Conservation (phyloP, 83 land plant genomes). For the Picea abies region DNA sequence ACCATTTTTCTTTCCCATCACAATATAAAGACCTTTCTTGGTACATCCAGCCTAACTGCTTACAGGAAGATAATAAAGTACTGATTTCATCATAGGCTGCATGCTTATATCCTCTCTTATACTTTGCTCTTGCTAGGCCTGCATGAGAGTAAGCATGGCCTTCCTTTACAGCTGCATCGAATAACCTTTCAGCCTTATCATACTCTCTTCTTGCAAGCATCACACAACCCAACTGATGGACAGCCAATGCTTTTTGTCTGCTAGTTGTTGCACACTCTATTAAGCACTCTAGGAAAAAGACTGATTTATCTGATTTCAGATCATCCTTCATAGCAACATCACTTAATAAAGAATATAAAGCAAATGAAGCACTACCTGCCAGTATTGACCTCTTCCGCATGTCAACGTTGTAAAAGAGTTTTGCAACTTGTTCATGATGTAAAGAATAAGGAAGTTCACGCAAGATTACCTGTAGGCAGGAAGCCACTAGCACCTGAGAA, state of each 20-base stretch:
- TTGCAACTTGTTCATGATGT: constrained; percentile 56
- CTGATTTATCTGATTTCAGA: constrained; percentile 57
- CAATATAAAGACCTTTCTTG: constrained; percentile 85
- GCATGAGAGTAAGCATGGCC: constrained; percentile 83
- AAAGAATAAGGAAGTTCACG: constrained; percentile 78
- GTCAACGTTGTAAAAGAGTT: constrained; percentile 43
- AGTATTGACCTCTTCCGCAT: constrained; percentile 49
- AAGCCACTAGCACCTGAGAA: constrained; percentile 69
- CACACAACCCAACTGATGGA: constrained; percentile 88
- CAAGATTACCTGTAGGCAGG: constrained; percentile 81
- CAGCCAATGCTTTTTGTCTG: constrained; percentile 70
- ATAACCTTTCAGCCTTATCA: constrained; percentile 12
- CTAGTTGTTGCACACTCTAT: constrained; percentile 50
- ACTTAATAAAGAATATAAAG: constrained; percentile 75
- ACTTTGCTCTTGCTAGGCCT: constrained; percentile 33
- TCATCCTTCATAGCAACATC: constrained; percentile 73
- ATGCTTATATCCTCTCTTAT: too few relatives aligned
- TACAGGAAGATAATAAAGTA: constrained; percentile 56
- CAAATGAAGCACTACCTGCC: constrained; percentile 79
- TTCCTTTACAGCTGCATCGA: constrained; percentile 67
- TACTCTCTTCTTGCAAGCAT: constrained; percentile 80
- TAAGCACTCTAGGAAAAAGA: constrained; percentile 47
- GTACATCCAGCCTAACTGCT: constrained; percentile 93
- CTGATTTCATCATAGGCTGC: constrained; percentile 11
- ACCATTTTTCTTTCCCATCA: constrained; percentile 64